Evolutionary conservation across 2,329 filamentous ascomycete genomes (phyloP), one percentile per base, ranked within the genome.

Genomic region (Fusarium brevicatenulatum): DNA sequence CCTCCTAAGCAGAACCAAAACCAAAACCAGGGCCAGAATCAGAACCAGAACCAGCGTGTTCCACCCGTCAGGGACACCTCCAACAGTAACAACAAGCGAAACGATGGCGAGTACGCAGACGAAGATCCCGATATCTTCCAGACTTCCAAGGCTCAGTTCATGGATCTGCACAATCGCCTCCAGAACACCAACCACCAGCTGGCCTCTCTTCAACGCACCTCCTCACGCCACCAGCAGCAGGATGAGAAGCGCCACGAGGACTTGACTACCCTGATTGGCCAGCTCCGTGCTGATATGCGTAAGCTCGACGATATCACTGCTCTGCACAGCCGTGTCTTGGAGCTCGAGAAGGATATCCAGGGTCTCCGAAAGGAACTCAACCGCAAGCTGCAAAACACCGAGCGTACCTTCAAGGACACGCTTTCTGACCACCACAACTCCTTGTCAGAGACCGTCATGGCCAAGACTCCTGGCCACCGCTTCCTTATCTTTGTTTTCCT

Each of bases 121-220:
- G 74, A 83, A 64, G 79, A 83, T 39, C 81, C 88, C 56, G 84
- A 87, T 52, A 77, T 79, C 37, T 87, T 87, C 78, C 82, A 83
- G 28, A 85, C 83, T 49, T 87, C 87, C 72, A 83, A 83, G 74
- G 83, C 84, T 18, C 94, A 97, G 81, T 95, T 98, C 79, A 87
- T 88, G 39, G 95, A 98, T 80, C 87, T 98, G 19, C 92, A 97
- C 85, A 92, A 92, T 84, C 92, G 95, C 37, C 85, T 98, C 23
- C 94, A 95, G 81, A 87, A 85, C 75, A 86, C 94, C 66, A 90
- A 90, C 81, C 91, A 94, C 82, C 91, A 92, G 77, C 83, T 94
- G 46, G 86, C 86, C 25, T 87, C 87, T 74, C 85, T 94, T 63
- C 90, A 90, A 81, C 86, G 86, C 46, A 83, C 89, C 63, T 81